Evolutionary conservation across 176 grass and related monocot species (phyloP), one percentile per base, ranked within the genome.

Genomic region (Oryza brachyantha): DNA sequence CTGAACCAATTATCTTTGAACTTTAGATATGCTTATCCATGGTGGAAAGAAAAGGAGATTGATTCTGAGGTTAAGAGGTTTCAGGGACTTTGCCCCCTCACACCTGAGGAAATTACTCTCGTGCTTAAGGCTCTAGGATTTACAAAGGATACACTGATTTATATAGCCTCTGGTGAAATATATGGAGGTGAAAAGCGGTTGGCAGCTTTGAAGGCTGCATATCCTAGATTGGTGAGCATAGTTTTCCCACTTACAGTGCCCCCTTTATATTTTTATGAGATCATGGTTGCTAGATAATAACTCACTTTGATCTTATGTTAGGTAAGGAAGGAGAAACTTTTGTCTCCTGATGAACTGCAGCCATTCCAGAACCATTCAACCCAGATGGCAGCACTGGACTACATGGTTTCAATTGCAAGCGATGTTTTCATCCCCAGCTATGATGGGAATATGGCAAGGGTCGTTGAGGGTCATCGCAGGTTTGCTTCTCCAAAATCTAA

Each of bases 21-120:
- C 73, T 86, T 6, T 59, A 99, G 96, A 80, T 99, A 99, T 79
- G 96, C 87, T 75, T 99, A 87, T 91, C 96, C 96, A 66, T 95
- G 96, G 96, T 99, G 96, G 96, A 99, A 99, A 87, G 96, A 99
- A 71, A 99, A 99, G 61, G 92, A 99, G 63, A 99, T 99, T 0
- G 81, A 91, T 85, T 93, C 92, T 29, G 96, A 89, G 80, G 76
- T 29, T 67, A 99, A 93, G 85, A 90, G 96, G 59, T 74, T 95
- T 66, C 90, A 93, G 73, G 96, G 96, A 69, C 89, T 95, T 62
- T 99, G 96, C 26, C 96, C 96, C 38, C 96, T 99, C 72, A 99
- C 96, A 19, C 96, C 96, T 8, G 96, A 95, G 72, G 96, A 99
- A 88, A 99, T 88, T 54, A 81, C 96, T 65, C 69, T 95, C 45